These are phyloP conservation scores for Theobroma grandiflorum DNA, from an alignment of 441 rosid species.

Conservation along the genomic window DNA sequence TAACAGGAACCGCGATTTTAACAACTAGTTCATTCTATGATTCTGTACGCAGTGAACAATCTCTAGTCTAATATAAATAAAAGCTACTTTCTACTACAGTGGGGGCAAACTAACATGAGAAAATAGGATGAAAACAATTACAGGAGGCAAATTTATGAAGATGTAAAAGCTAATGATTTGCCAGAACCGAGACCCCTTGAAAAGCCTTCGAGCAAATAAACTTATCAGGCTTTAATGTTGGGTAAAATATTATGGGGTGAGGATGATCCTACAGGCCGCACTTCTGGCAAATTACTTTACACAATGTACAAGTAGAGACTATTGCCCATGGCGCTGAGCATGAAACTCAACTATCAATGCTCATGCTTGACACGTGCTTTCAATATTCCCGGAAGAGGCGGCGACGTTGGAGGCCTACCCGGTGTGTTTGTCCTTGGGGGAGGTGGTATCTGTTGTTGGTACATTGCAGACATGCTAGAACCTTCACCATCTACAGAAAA, in stretches of 20 bases:
- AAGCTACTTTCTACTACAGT: constrained; percentile 38
- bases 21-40: constrained; percentile 31
- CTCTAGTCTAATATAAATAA: constrained; percentile 32
- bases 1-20: neutral
- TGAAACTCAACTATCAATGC: constrained; percentile 47
- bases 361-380: constrained; percentile 82
- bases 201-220: neutral
- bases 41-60: constrained; percentile 27
- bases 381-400: constrained; percentile 70
- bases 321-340: constrained; percentile 35
- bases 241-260: constrained; percentile 27
- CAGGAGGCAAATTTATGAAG: constrained; percentile 30
- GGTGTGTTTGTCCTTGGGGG: constrained; percentile 43
- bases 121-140: constrained; percentile 35
- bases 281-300: constrained; percentile 58
- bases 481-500: constrained; percentile 57
- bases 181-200: constrained; percentile 25
- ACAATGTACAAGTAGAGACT: constrained; percentile 63
- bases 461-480: constrained; percentile 55
- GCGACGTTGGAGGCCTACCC: constrained; percentile 63
- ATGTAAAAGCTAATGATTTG: constrained; percentile 35
- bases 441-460: constrained; percentile 55
- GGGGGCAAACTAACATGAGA: neutral
- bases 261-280: constrained; percentile 18
- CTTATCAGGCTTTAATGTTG: neutral